phyloP scores from a whole-genome alignment of 345 rosid species.

The Rhizophora apiculata region DNA sequence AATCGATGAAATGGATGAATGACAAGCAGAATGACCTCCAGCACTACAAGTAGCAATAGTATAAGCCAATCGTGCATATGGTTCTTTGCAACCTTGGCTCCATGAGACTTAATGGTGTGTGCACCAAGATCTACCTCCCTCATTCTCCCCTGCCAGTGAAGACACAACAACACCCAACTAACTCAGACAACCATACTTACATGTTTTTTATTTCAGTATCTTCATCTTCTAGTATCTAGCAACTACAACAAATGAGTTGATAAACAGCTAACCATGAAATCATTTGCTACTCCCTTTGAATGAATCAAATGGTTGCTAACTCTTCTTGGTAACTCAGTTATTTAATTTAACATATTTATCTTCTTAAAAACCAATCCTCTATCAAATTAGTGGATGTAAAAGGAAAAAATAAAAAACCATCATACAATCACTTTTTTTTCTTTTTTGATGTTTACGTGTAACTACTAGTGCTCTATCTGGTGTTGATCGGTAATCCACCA shows the following conservation, averaged over 20 bases:
- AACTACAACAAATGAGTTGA: background rate
- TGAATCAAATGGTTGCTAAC: background rate
- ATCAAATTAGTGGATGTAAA: background rate
- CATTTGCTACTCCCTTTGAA: background rate
- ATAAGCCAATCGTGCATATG: conserved; percentile 82
- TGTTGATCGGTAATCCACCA: background rate
- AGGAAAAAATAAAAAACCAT: background rate
- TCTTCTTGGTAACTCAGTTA: background rate
- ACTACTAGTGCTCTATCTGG: background rate
- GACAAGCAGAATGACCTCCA: conserved; percentile 36
- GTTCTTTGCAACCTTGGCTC: conserved; percentile 51
- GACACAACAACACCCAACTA: background rate
- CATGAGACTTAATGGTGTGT: conserved; percentile 56
- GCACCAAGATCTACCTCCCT: conserved; percentile 44
- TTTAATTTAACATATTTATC: background rate
- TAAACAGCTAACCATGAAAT: background rate
- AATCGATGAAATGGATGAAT: conserved; percentile 73
- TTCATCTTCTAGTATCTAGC: background rate
- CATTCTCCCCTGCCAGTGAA: conserved; percentile 36
- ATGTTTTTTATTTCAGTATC: no score
- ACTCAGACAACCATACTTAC: background rate
- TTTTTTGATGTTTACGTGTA: background rate
- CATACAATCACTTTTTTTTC: background rate
- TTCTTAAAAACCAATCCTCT: background rate
- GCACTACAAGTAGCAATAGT: conserved; percentile 45